Evolutionary conservation across 75 land plant species (phyloP).

Genomic region (Adiantum capillusveneris): DNA sequence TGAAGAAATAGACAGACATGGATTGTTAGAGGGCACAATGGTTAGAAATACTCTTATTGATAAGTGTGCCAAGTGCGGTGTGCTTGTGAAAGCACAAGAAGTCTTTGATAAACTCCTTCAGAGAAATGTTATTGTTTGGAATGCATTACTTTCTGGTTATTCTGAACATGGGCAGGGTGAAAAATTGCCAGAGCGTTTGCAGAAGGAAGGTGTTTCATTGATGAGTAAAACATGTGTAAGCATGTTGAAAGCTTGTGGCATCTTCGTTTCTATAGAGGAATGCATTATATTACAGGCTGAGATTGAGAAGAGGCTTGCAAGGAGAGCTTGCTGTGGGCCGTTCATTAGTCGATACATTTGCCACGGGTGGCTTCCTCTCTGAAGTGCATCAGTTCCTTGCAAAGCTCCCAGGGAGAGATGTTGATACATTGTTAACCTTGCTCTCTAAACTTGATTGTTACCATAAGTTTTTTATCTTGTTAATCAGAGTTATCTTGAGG

Average conservation of each 20-base stretch:
- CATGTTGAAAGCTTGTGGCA: slow-evolving; percentile 45
- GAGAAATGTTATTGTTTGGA: slow-evolving; percentile 43
- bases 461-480: slow-evolving; percentile 30
- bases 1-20: slow-evolving; percentile 2
- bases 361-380: slow-evolving; percentile 30
- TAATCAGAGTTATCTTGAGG: slow-evolving; percentile 27
- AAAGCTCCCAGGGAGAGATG: slow-evolving; percentile 47
- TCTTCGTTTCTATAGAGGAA: background rate
- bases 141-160: slow-evolving; percentile 44
- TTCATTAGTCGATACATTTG: slow-evolving; percentile 49
- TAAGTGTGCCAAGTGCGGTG: slow-evolving; percentile 30
- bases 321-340: slow-evolving; percentile 46
- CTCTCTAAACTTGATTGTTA: slow-evolving; percentile 55
- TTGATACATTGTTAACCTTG: slow-evolving; percentile 57
- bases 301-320: slow-evolving; percentile 23
- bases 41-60: slow-evolving; percentile 21
- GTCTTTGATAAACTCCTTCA: slow-evolving; percentile 40
- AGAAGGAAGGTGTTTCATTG: slow-evolving; percentile 16
- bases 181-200: slow-evolving; percentile 33
- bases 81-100: slow-evolving; percentile 15
- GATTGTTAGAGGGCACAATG: background rate
- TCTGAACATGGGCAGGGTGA: slow-evolving; percentile 16
- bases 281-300: slow-evolving; percentile 45
- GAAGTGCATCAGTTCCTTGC: slow-evolving; percentile 50
- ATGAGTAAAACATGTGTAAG: slow-evolving; percentile 45